phyloP scores from a whole-genome alignment of 768 basidiomycete species.

The Tulasnella sp. region DNA sequence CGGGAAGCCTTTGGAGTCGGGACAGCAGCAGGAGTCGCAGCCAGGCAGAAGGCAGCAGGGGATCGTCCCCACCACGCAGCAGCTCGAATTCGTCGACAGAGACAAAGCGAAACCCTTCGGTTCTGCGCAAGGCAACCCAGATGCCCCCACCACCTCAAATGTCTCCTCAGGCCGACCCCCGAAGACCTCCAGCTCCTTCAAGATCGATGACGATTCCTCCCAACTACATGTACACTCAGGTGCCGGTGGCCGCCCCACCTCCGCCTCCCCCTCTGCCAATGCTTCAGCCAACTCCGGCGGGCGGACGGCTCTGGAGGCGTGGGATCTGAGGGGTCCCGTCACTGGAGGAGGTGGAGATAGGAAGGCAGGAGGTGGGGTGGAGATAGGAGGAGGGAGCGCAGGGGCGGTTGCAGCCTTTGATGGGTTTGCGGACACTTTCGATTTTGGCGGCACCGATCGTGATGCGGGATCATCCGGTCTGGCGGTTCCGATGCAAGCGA shows the following conservation, averaged over 20 bases:
- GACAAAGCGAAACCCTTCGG: neutral
- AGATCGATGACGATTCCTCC: conserved; percentile 7
- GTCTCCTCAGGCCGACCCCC: neutral
- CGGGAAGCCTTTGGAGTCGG: conserved; percentile 9
- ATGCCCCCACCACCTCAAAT: neutral
- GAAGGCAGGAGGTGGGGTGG: conserved; percentile 32
- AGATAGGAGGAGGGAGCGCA: conserved; percentile 22
- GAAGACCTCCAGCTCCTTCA: neutral
- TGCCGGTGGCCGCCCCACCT: conserved; percentile 21
- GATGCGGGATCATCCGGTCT: conserved; percentile 3
- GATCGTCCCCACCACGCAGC: neutral
- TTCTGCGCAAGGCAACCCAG: neutral
- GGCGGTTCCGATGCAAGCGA: conserved; percentile 5
- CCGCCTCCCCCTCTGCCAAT: conserved; percentile 24
- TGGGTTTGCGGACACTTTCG: conserved; percentile 63
- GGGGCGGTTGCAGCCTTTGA: conserved; percentile 29
- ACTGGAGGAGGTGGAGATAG: conserved; percentile 13
- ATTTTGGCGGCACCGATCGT: conserved; percentile 32
- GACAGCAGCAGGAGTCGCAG: conserved; percentile 10
- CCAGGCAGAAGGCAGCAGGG: neutral
- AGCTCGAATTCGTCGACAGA: neutral
- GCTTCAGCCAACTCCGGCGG: conserved; percentile 19
- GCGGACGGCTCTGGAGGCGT: conserved; percentile 16
- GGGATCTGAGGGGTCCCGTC: conserved; percentile 19
- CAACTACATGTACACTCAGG: conserved; percentile 13